Evolutionary conservation across 164 flowering plant species (phyloP).

Genomic region (Akebia trifoliata): DNA sequence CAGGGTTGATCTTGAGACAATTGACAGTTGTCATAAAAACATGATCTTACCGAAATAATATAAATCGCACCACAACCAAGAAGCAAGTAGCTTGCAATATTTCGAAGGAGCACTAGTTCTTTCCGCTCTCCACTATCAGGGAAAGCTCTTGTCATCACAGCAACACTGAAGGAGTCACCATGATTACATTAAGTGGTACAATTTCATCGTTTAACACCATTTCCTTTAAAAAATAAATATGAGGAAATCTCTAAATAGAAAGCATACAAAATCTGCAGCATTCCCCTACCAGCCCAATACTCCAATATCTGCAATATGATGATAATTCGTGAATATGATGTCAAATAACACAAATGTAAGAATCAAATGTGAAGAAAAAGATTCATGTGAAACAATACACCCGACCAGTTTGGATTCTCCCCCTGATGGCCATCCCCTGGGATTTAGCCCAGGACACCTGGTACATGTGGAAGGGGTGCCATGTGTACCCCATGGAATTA

Average conservation of each 20-base stretch:
- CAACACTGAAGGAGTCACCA: constrained; percentile 54
- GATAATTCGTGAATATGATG: constrained; percentile 4
- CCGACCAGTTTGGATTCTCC: no score
- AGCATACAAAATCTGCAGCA: constrained; percentile 97
- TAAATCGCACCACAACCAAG: constrained; percentile 77
- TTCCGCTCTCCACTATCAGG: constrained; percentile 39
- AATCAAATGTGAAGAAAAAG: background rate
- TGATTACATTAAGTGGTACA: background rate
- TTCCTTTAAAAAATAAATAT: background rate
- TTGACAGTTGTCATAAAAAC: background rate
- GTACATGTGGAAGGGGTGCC: no score
- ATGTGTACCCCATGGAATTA: no score
- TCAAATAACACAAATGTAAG: background rate
- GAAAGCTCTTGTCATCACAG: constrained; percentile 96
- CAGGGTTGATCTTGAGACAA: background rate
- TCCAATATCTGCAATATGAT: constrained; percentile 70
- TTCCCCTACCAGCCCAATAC: constrained; percentile 93
- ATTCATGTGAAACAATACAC: background rate
- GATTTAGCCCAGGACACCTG: no score
- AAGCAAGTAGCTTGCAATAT: constrained; percentile 82
- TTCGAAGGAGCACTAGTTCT: constrained; percentile 65
- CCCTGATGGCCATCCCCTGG: no score
- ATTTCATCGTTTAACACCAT: background rate
- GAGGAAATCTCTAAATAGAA: constrained; percentile 2
- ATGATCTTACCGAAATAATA: constrained; percentile 51